Evolutionary conservation across 805 yeast genomes (phyloP), one percentile per base, ranked within the genome.

Genomic region (Wickerhamomyces strasburgensis): DNA sequence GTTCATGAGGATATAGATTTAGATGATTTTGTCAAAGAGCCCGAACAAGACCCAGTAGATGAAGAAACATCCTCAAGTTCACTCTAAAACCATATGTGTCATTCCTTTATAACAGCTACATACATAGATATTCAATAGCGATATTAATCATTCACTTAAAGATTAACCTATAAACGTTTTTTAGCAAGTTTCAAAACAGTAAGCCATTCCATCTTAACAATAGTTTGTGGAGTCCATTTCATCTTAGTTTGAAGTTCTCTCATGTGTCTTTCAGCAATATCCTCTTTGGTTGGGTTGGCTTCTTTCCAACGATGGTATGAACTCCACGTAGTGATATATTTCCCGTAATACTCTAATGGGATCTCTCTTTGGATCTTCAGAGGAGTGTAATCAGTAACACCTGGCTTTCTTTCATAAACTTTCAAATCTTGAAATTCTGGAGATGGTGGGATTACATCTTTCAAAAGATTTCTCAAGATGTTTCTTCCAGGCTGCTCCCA

Each of bases 401-500:
- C 43, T 2, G 38, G 38, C 14, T 17, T 17, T 10, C 43, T 33
- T 34, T 61, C 58, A 26, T 46, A 56, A 9, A 60, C 56, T 29
- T 53, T 45, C 9, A 67, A 52, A 40, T 77, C 70, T 1, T 52
- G 45, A 54, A 69, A 84, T 11, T 50, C 40, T 2, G 58, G 63
- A 0, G 37, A 19, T 3, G 81, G 78, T 4, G 71, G 48, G 25
- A 63, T 54, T 5, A 78, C 64, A 9, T 63, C 72, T 13, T 44
- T 50, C 43, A 72, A 67, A 39, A 68, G 51, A 6, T 61, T 44
- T 35, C 79, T 62, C 24, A 89, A 57, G 11, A 72, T 61, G 5
- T 52, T 37, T 33, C 95, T 65, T 0, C 96, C 97, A 0, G 95
- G 93, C 47, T 81, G 83, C 49, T 85, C 84, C 97, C 97, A 89